These are phyloP conservation scores for Aspergillus sclerotialis DNA, from an alignment of 2,329 filamentous ascomycete species.

Conservation along the genomic window DNA sequence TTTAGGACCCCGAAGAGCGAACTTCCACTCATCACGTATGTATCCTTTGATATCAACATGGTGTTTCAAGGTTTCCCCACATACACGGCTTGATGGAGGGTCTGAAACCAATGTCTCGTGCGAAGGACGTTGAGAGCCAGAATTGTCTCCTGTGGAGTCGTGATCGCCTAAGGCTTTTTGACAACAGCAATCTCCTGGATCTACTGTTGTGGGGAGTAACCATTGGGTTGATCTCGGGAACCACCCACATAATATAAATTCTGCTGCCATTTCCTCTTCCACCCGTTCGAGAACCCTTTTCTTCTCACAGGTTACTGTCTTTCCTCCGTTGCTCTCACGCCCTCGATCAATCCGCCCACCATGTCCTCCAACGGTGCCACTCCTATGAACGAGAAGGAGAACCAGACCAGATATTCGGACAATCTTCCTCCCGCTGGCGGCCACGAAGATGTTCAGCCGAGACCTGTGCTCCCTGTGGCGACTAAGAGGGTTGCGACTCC, in stretches of 20 bases:
- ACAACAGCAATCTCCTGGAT: neutral
- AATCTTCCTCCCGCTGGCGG: neutral
- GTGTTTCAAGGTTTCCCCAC: too few relatives aligned
- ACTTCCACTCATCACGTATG: too few relatives aligned
- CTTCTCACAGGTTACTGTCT: neutral
- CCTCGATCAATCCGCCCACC: too few relatives aligned
- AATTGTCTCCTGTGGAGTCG: neutral
- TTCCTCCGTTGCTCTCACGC: neutral
- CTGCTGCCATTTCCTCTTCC: neutral
- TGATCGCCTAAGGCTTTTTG: neutral
- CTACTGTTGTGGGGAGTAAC: neutral
- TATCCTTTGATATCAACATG: too few relatives aligned
- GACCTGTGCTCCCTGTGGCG: conserved; percentile 18
- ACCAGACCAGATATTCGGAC: neutral
- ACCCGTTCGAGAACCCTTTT: neutral
- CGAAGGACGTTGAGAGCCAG: neutral
- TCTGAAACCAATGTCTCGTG: neutral
- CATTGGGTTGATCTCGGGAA: neutral
- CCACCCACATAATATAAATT: neutral
- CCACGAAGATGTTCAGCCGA: conserved; percentile 7
- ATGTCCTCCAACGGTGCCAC: neutral
- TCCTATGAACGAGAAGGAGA: neutral
- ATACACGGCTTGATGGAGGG: too few relatives aligned
- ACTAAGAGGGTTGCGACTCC: conserved; percentile 22
- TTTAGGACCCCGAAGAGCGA: too few relatives aligned